Evolutionary conservation across 768 basidiomycete species (phyloP), one percentile per base, ranked within the genome.

Genomic region (Tubosaeta sp.): DNA sequence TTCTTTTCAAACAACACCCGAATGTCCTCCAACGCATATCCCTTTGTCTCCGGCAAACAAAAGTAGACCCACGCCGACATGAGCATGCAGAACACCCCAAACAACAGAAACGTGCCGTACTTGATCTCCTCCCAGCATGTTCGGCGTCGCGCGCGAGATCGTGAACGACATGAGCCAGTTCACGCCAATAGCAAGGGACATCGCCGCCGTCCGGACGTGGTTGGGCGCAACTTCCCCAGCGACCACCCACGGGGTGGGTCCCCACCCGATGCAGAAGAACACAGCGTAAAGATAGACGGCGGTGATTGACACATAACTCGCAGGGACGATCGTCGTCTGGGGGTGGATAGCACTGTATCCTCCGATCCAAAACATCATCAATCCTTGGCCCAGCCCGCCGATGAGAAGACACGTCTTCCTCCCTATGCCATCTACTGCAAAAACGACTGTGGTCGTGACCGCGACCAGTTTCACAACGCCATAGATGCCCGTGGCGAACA

Each of bases 401-500:
- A 76, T 65, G 38, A 82, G 67, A 16, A 81, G 65, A 49, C 74
- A 79, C 40, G 57, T 66, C 55, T 80, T 81, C 44, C 78, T 71
- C 4, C 80, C 80, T 32, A 75, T 48, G 30, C 66, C 54, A 54
- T 81, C 79, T 4, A 80, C 71, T n/a, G 73, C 77, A 48, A 79
- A 72, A 1, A 69, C 51, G 31, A 80, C 69, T 6, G 71, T 69
- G 16, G 69, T 55, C 13, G 56, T 63, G 22, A 78, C 76, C 6
- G 71, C 59, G 41, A 79, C 54, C 19, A 76, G 71, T 66, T 80
- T 69, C 32, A 70, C 67, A 40, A 70, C 48, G 27, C 71, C 67
- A 45, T 69, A 71, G 52, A 66, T 56, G 53, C 80, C 80, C 6
- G 80, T 80, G 3, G 80, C 79, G 34, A 81, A 72, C 7, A 82